Evolutionary conservation across 1,139 yeast species (phyloP).

Genomic region (Pichia sp.): DNA sequence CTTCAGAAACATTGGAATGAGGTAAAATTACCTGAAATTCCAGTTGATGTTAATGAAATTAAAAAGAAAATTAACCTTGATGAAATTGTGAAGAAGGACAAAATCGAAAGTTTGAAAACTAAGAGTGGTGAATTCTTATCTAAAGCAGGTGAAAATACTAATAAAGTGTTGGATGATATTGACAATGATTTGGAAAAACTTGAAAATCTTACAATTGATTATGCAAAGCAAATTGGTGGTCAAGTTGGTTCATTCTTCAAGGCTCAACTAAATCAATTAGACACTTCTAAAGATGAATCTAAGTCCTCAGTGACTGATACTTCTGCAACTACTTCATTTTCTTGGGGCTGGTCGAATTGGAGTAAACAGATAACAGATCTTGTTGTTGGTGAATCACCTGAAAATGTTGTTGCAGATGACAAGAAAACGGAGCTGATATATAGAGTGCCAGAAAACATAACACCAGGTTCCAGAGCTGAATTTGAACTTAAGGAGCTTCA

Average conservation of each 20-base stretch:
- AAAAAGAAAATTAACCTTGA: slow-evolving; percentile 29
- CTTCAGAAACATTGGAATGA: slow-evolving; percentile 13
- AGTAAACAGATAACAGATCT: slow-evolving; percentile 9
- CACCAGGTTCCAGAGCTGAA: slow-evolving; percentile 43
- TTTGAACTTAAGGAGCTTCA: slow-evolving; percentile 51
- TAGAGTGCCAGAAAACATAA: slow-evolving; percentile 33
- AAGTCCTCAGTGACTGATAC: slow-evolving; percentile 3
- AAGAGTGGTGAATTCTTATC: slow-evolving; percentile 30
- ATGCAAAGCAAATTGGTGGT: slow-evolving; percentile 35
- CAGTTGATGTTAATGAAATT: slow-evolving; percentile 19
- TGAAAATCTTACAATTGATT: slow-evolving; percentile 56
- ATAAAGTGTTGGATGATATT: slow-evolving; percentile 51
- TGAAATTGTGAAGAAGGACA: slow-evolving; percentile 16
- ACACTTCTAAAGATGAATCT: slow-evolving; percentile 13
- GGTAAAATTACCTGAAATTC: slow-evolving; percentile 14
- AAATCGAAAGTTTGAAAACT: slow-evolving; percentile 36
- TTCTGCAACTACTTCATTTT: slow-evolving; percentile 12
- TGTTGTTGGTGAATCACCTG: slow-evolving; percentile 9
- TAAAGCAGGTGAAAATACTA: slow-evolving; percentile 40
- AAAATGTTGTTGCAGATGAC: slow-evolving; percentile 12
- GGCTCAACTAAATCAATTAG: slow-evolving; percentile 7
- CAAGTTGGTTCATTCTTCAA: slow-evolving; percentile 47
- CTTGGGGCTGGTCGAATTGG: slow-evolving; percentile 13
- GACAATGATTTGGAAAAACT: slow-evolving; percentile 63
- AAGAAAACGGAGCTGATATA: slow-evolving; percentile 36